Percentiles rank a stretch among this genome's conserved stretches.
phyloP scores from a whole-genome alignment of 495 filamentous ascomycete species.

The Oidiodendron maius region DNA sequence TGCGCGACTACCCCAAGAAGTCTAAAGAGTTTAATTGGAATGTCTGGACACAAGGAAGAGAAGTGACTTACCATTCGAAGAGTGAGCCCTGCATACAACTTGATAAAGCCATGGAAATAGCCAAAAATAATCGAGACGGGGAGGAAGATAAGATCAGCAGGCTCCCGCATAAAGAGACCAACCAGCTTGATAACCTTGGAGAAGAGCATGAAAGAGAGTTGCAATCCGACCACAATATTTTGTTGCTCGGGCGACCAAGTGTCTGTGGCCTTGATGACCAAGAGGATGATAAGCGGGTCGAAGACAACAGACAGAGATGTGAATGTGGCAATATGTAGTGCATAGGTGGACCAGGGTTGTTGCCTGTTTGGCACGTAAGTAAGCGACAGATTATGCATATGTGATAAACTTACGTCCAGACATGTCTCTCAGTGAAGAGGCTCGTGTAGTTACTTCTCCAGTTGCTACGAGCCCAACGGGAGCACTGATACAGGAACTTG shows the following conservation, averaged over 20 bases:
- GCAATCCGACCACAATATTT: constrained; percentile 39
- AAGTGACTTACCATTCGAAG: constrained; percentile 56
- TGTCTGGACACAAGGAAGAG: no score
- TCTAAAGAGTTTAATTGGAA: constrained; percentile 33
- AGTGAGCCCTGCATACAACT: constrained; percentile 67
- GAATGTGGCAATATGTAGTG: constrained; percentile 67
- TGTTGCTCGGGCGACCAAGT: constrained; percentile 34
- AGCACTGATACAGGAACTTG: constrained; percentile 72
- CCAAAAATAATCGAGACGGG: constrained; percentile 73
- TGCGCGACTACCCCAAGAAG: constrained; percentile 63
- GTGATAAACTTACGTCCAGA: constrained; percentile 54
- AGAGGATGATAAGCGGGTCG: constrained; percentile 55
- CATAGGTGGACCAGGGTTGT: constrained; percentile 72
- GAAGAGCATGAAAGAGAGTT: constrained; percentile 58
- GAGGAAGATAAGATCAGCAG: constrained; percentile 60
- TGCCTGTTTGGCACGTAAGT: constrained; percentile 36
- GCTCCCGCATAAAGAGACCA: constrained; percentile 66
- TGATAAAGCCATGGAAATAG: constrained; percentile 72
- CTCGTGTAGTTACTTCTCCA: constrained; percentile 78
- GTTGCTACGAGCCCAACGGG: constrained; percentile 76
- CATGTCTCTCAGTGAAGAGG: constrained; percentile 61
- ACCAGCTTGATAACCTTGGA: constrained; percentile 74
- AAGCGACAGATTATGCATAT: neutral
- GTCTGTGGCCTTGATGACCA: constrained; percentile 41
- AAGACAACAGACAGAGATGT: constrained; percentile 61